phyloP scores from a whole-genome alignment of 2,329 filamentous ascomycete genomes.

The Trichoderma sp. region DNA sequence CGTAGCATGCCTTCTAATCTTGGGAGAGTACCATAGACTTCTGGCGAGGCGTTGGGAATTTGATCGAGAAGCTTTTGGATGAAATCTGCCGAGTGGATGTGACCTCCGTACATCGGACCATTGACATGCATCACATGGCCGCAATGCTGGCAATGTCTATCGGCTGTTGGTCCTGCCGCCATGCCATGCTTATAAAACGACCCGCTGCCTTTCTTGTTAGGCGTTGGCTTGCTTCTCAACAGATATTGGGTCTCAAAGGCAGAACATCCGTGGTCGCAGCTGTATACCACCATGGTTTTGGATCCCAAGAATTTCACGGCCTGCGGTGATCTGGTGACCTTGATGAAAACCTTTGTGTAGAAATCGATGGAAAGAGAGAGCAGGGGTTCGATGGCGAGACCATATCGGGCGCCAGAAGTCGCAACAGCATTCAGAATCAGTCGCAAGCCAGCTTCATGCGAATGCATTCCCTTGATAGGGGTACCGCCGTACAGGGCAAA shows the following conservation, averaged over 20 bases:
- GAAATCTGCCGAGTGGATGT: constrained; percentile 81
- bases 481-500: constrained; percentile 92
- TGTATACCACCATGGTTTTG: constrained; percentile 92
- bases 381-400: constrained; percentile 84
- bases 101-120: constrained; percentile 94
- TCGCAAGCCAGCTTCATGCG: constrained; percentile 86
- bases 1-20: constrained; percentile 90
- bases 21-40: constrained; percentile 75
- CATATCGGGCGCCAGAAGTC: constrained; percentile 78
- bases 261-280: constrained; percentile 88
- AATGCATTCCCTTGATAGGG: constrained; percentile 79
- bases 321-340: constrained; percentile 74
- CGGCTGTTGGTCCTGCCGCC: constrained; percentile 67
- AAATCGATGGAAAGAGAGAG: constrained; percentile 95
- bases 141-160: constrained; percentile 76
- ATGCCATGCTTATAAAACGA: constrained; percentile 78
- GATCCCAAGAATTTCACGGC: constrained; percentile 88
- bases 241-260: constrained; percentile 84
- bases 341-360: constrained; percentile 87
- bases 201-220: constrained; percentile 69
- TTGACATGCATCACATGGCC: constrained; percentile 82
- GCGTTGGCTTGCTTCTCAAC: constrained; percentile 64
- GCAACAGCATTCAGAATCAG: constrained; percentile 83
- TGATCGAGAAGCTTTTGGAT: constrained; percentile 75
- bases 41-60: constrained; percentile 65